A percentile compares a stretch with the other conserved stretches of the same genome.
These are phyloP conservation scores for Ustilago bromivora DNA, from an alignment of 1,284 basidiomycete genomes.

Conservation along the genomic window DNA sequence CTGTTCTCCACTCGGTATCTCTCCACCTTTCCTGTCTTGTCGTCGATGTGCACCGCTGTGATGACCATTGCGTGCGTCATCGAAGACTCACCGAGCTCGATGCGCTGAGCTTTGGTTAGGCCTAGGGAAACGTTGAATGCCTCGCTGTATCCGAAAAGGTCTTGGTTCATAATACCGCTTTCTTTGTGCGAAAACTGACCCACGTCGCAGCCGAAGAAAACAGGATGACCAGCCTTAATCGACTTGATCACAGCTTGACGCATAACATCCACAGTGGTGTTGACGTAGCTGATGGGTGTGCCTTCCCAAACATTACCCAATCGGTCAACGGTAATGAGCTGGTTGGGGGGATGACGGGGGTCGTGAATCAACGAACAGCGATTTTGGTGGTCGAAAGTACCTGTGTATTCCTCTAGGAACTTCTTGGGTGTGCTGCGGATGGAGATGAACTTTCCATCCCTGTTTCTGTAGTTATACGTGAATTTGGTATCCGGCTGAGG, in stretches of 20 bases:
- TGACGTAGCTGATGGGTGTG: slow-evolving; percentile 84
- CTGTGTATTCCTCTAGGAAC: slow-evolving; percentile 72
- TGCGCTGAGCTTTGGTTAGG: slow-evolving; percentile 84
- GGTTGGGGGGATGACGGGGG: slow-evolving; percentile 84
- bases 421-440: slow-evolving; percentile 84
- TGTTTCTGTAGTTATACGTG: slow-evolving; percentile 74
- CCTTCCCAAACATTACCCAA: slow-evolving; percentile 92
- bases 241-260: slow-evolving; percentile 77
- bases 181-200: slow-evolving; percentile 80
- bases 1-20: slow-evolving; percentile 96
- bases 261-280: slow-evolving; percentile 83
- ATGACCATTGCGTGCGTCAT: slow-evolving; percentile 85
- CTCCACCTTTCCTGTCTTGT: slow-evolving; percentile 77
- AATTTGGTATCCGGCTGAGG: slow-evolving; percentile 57
- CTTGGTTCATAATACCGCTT: slow-evolving; percentile 81
- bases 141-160: slow-evolving; percentile 77
- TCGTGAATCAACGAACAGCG: slow-evolving; percentile 95
- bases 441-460: slow-evolving; percentile 78
- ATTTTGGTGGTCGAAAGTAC: slow-evolving; percentile 75
- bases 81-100: slow-evolving; percentile 82
- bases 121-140: slow-evolving; percentile 75
- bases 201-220: slow-evolving; percentile 92
- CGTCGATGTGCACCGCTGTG: slow-evolving; percentile 53
- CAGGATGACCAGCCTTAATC: slow-evolving; percentile 88
- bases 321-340: slow-evolving; percentile 91